Conservation (phyloP, 2,329 filamentous ascomycete species). For the Alternaria rosae region DNA sequence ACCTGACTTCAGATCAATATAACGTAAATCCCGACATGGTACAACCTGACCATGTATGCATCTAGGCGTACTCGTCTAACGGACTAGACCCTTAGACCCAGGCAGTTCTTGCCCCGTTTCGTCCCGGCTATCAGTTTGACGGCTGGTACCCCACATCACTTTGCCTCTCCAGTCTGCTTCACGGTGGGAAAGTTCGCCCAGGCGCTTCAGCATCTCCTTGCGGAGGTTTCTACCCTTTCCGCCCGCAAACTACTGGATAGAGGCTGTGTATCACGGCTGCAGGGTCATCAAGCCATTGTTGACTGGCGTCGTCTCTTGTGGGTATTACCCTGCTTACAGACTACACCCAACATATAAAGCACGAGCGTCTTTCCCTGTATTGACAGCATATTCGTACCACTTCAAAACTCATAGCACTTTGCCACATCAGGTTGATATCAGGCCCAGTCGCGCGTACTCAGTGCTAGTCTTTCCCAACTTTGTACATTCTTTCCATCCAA, state of each 20-base stretch:
- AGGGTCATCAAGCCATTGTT: constrained; percentile 13
- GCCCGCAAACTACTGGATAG: constrained; percentile 10
- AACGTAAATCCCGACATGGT: neutral
- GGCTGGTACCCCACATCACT: constrained; percentile 2
- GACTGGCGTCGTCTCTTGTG: constrained; percentile 2
- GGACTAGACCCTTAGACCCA: constrained; percentile 3
- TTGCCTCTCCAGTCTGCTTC: constrained; percentile 2
- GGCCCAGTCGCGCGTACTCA: neutral
- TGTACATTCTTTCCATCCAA: neutral
- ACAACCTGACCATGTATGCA: constrained; percentile 13
- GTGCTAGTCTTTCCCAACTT: neutral
- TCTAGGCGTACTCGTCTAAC: constrained; percentile 9
- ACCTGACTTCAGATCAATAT: neutral
- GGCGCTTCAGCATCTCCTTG: constrained; percentile 1
- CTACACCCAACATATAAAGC: constrained; percentile 19
- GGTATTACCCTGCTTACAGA: neutral
- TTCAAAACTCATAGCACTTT: neutral
- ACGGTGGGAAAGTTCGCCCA: constrained; percentile 1
- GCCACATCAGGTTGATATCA: neutral
- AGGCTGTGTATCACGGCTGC: constrained; percentile 9
- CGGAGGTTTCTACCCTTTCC: neutral
- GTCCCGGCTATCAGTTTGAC: constrained; percentile 1
- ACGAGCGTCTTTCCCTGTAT: neutral
- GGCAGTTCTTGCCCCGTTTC: neutral
- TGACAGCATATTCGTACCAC: neutral